Evolutionary conservation across 371 early-diverging fungal species (phyloP), one percentile per base, ranked within the genome.

Genomic region (Mortierella sp.): DNA sequence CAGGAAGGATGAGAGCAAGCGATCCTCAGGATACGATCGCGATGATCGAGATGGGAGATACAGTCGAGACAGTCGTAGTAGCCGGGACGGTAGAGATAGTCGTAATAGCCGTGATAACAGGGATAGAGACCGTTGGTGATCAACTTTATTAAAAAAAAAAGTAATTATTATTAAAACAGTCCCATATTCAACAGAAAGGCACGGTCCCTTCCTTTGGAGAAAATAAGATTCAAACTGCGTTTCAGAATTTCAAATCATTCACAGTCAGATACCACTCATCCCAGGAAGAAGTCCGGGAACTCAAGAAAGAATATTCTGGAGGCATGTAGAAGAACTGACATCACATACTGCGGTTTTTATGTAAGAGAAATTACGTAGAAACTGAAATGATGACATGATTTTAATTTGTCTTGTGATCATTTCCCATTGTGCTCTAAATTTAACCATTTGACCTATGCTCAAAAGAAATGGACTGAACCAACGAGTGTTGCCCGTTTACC

Each of bases 41-140:
- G 67, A 76, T 32, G 41, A 67, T n/a, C 63, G 67, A 24, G 40
- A 43, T 15, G 47, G 50, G 50, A 58, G 69, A 32, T 76, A 71
- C 50, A 58, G 58, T 38, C 72, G 77, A 11, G 78, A 80, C 36
- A 75, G 63, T 55, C 76, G 78, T n/a, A 57, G 72, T 16, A 78
- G 75, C 3, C 55, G 83, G 47, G 70, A 81, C 13, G 63, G 66
- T 28, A 70, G 81, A n/a, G 76, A 76, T 16, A 58, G 76, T n/a
- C 76, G 77, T 6, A 53, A 79, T 57, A 76, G 67, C 63, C 55
- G 55, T 13, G 55, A 55, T 15, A 22, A 28, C 28, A 28, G 77
- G 16, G 74, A 79, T 28, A 52, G 70, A 45, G 74, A 70, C 28
- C 67, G 69, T 24, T 63, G 63, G 38, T 55, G 22, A 72, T 52